Base-by-base conservation (phyloP, 2,329 filamentous ascomycete species). In the Ilyonectria destructans region DNA sequence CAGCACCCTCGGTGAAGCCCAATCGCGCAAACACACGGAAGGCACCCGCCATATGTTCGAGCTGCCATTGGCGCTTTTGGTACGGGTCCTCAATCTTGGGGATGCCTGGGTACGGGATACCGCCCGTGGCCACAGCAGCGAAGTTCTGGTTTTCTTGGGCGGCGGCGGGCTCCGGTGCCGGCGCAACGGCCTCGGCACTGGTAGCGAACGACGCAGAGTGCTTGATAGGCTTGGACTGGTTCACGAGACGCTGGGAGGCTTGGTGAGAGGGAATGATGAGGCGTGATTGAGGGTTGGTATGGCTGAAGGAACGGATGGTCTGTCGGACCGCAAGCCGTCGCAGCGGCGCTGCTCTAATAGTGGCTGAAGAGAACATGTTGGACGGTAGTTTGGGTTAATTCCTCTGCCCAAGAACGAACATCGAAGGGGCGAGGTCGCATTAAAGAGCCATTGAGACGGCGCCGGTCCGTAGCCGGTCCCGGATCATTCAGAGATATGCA, bases 1-100 rank as follows among this genome's bases (percentile, higher is more conserved):
- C 83, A 78, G 90, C 90, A 46, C 90, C 90, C 77, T 92, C 90
- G 0, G 86, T 88, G 78, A 80, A 87, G 8, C 85, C 84, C 52
- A 82, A 73, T 37, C 84, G 82, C 1, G 82, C 81, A 76, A 86
- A 87, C 7, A 86, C 81, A 29, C 85, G 80, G 65, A 87, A 87
- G 0, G 85, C 84, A 6, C 80, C 79, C 0, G 82, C 85, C 75
- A 87, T 80, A 54, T 85, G 80, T 17, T 85, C 75, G 4, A 81
- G 72, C 66, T 80, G 79, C 77, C 80, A 82, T 64, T 71, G 71
- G 0, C 80, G 76, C 52, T 79, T 76, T 40, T 75, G 64, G 40
- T 80, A 87, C 87, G 65, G 84, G 26, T 85, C 82, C 4, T 83
- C 79, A 74, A 90, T 90, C 45, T 81, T 82, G 2, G 90, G 89